Percentiles rank a stretch among this genome's conserved stretches.
These are phyloP conservation scores for Spinacia oleracea DNA, from an alignment of 179 eudicot genomes.

Conservation along the genomic window DNA sequence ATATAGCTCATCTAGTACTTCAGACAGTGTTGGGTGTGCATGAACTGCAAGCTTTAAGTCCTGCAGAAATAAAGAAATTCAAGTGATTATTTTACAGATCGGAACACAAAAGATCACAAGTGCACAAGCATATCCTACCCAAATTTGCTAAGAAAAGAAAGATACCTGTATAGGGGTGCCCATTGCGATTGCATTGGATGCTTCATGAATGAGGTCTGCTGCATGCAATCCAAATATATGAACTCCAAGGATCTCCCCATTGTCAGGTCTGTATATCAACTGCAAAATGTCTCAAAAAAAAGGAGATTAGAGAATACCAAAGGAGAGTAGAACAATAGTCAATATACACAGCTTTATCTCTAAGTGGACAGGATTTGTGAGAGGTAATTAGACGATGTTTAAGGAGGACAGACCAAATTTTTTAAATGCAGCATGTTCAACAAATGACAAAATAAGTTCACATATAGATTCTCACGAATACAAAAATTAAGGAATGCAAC, in stretches of 20 bases:
- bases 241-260: conserved; percentile 97
- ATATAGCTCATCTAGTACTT: conserved; percentile 95
- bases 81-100: conserved; percentile 4
- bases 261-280: conserved; percentile 98
- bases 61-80: conserved; percentile 39
- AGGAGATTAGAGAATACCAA: conserved; percentile 11
- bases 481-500: conserved; percentile 36
- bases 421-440: background rate
- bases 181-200: conserved; percentile 96
- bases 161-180: conserved; percentile 83
- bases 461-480: background rate
- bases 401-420: background rate
- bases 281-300: conserved; percentile 37
- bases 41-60: conserved; percentile 93
- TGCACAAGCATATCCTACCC: background rate
- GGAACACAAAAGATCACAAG: background rate
- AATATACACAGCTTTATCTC: background rate
- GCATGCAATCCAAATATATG: conserved; percentile 98
- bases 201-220: conserved; percentile 98
- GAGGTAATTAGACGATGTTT: background rate
- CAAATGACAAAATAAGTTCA: background rate
- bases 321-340: background rate
- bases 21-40: conserved; percentile 98
- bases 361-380: background rate
- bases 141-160: background rate